A percentile compares a stretch with the other conserved stretches of the same genome.
phyloP scores from a whole-genome alignment of 164 flowering plant species.

The Platanus orientalis region DNA sequence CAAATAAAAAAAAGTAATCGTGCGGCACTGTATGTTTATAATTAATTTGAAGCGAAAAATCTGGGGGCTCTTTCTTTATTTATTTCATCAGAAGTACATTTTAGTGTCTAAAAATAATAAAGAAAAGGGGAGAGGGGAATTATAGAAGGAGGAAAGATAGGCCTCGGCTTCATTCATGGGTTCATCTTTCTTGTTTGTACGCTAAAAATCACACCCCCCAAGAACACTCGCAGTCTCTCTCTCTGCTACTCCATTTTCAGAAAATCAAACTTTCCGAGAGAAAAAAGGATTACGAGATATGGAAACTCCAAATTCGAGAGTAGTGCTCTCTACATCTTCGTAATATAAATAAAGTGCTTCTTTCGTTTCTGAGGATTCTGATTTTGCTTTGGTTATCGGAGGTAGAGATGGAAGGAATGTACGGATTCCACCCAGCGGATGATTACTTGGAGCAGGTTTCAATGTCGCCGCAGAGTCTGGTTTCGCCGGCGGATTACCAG shows the following conservation, averaged over 20 bases:
- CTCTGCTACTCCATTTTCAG: not conserved
- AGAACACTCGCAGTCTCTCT: too few species aligned
- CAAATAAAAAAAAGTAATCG: too few species aligned
- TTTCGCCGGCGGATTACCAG: slow-evolving; percentile 7
- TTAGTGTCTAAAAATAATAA: too few species aligned
- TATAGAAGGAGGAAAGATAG: not conserved
- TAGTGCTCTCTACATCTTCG: too few species aligned
- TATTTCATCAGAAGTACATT: too few species aligned
- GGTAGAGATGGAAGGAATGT: slow-evolving; percentile 26
- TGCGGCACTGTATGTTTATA: too few species aligned
- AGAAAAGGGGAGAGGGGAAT: not conserved
- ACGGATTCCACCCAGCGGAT: slow-evolving; percentile 18
- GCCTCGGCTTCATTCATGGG: not conserved
- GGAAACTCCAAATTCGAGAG: not conserved
- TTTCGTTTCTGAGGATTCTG: too few species aligned
- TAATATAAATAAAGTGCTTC: too few species aligned
- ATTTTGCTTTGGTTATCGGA: too few species aligned
- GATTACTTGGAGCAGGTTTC: slow-evolving; percentile 3
- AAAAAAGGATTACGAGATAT: not conserved
- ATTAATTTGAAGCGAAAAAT: too few species aligned
- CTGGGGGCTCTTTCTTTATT: too few species aligned
- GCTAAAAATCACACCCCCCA: slow-evolving; percentile 25
- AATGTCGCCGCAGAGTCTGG: not conserved
- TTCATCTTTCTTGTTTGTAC: slow-evolving; percentile 27
- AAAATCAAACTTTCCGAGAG: not conserved